Evolutionary conservation across 306 rosid genomes (phyloP).

Genomic region (Urtica urens): DNA sequence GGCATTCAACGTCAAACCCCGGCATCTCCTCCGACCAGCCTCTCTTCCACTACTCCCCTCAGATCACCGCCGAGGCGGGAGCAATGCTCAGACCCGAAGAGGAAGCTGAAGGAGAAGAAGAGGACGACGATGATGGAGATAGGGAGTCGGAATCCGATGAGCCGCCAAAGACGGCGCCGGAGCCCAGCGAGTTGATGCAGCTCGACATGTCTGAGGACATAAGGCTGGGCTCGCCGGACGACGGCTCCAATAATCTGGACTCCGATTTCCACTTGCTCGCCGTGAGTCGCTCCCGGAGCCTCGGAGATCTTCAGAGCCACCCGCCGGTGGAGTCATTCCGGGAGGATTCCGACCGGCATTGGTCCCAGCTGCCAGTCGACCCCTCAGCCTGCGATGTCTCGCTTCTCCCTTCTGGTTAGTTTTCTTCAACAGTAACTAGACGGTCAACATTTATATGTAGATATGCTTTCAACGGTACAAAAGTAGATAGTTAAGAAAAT

Average conservation of each 20-base stretch:
- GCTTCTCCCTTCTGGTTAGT: slow-evolving; percentile 35
- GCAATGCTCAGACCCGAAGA: slow-evolving; percentile 25
- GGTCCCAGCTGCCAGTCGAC: slow-evolving; percentile 19
- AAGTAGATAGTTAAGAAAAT: too few relatives aligned
- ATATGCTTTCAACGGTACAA: too few relatives aligned
- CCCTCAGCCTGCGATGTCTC: slow-evolving; percentile 17
- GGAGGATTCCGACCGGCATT: slow-evolving; percentile 26
- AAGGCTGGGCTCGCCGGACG: slow-evolving; percentile 73
- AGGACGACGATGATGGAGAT: slow-evolving; percentile 32
- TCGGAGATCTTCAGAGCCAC: slow-evolving; percentile 7
- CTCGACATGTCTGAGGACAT: slow-evolving; percentile 75
- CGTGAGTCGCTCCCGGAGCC: slow-evolving; percentile 26
- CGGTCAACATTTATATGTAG: background rate
- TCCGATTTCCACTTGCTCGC: slow-evolving; percentile 56
- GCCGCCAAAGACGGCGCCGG: slow-evolving; percentile 7
- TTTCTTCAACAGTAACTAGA: background rate
- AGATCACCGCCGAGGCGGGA: slow-evolving; percentile 11
- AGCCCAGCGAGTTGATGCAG: slow-evolving; percentile 77
- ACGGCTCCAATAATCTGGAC: slow-evolving; percentile 59
- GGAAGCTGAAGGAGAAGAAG: slow-evolving; percentile 19
- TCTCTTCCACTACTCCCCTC: slow-evolving; percentile 22
- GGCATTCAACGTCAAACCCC: slow-evolving; percentile 83
- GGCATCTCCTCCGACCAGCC: slow-evolving; percentile 41
- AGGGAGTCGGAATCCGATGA: slow-evolving; percentile 24
- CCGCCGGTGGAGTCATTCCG: slow-evolving; percentile 17